Evolutionary conservation across 108 stramenopile genomes (phyloP).

Genomic region (Fistulifera solaris): DNA sequence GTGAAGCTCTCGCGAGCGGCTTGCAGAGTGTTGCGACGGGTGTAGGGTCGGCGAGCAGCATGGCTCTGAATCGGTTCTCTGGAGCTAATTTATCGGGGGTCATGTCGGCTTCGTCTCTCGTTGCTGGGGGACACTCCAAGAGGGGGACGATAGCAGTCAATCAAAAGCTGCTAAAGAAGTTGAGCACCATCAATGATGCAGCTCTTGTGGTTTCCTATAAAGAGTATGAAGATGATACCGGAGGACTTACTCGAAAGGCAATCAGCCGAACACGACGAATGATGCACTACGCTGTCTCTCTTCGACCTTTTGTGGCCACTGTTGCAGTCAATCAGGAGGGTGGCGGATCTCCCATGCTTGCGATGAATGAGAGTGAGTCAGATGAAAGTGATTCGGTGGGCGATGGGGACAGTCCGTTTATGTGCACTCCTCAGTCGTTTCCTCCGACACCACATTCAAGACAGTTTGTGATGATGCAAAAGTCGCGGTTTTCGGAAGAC

Average conservation of each 20-base stretch:
- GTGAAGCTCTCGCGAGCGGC: slow-evolving; percentile 64
- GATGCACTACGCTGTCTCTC: slow-evolving; percentile 83
- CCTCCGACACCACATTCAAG: slow-evolving; percentile 89
- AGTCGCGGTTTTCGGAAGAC: slow-evolving; percentile 84
- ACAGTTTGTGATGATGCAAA: slow-evolving; percentile 72
- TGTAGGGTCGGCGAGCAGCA: slow-evolving; percentile 68
- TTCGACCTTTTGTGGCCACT: slow-evolving; percentile 81
- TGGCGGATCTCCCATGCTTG: not conserved
- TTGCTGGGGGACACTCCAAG: slow-evolving; percentile 6
- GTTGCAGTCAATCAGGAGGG: slow-evolving; percentile 23
- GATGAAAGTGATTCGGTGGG: slow-evolving; percentile 24
- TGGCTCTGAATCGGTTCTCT: slow-evolving; percentile 40
- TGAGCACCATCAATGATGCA: slow-evolving; percentile 58
- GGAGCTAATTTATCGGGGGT: slow-evolving; percentile 12
- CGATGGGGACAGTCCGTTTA: slow-evolving; percentile 61
- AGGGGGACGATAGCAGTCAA: slow-evolving; percentile 9
- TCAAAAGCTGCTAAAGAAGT: slow-evolving; percentile 34
- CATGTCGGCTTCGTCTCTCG: slow-evolving; percentile 9
- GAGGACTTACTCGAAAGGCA: slow-evolving; percentile 44
- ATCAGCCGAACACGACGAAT: slow-evolving; percentile 68
- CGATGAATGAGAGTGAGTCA: slow-evolving; percentile 2
- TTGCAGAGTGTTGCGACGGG: slow-evolving; percentile 83
- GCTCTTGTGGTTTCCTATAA: slow-evolving; percentile 59
- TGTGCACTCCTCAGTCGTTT: slow-evolving; percentile 95
- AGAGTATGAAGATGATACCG: slow-evolving; percentile 54